These are phyloP conservation scores for Myxozyma udenii DNA, from an alignment of 805 yeast genomes.

Conservation along the genomic window DNA sequence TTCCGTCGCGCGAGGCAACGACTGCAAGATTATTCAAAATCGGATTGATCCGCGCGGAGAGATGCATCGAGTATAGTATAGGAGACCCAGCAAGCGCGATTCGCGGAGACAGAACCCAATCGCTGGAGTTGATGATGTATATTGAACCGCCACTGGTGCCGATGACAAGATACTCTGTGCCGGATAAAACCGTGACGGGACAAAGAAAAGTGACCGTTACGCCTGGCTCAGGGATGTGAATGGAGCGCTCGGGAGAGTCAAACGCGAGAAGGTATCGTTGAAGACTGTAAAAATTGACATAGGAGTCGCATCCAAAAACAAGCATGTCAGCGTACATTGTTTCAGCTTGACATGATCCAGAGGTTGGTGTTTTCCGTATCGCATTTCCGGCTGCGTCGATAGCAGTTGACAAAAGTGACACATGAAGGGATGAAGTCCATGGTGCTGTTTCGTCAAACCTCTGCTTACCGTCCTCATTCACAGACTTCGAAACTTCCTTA, in stretches of 20 bases:
- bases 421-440: no score
- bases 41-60: conserved; percentile 2
- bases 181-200: conserved; percentile 1
- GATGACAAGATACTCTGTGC: conserved; percentile 14
- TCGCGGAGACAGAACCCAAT: conserved; percentile 17
- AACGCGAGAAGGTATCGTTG: conserved; percentile 22
- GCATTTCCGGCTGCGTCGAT: conserved; percentile 2
- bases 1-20: conserved; percentile 25
- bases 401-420: no score
- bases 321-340: conserved; percentile 20
- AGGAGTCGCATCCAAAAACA: conserved; percentile 21
- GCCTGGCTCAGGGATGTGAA: conserved; percentile 18
- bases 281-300: conserved; percentile 21
- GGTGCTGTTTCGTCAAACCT: no score
- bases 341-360: conserved; percentile 23
- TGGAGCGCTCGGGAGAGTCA: conserved; percentile 20
- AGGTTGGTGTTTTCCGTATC: background rate
- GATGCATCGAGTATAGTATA: conserved; percentile 15
- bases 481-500: no score
- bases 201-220: conserved; percentile 14
- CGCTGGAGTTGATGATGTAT: conserved; percentile 15
- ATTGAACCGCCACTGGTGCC: conserved; percentile 21
- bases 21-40: conserved; percentile 15
- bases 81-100: conserved; percentile 26
- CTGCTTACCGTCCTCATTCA: no score